Conservation (phyloP, 129 eudicot species). For the Chrysanthemum makinoi region DNA sequence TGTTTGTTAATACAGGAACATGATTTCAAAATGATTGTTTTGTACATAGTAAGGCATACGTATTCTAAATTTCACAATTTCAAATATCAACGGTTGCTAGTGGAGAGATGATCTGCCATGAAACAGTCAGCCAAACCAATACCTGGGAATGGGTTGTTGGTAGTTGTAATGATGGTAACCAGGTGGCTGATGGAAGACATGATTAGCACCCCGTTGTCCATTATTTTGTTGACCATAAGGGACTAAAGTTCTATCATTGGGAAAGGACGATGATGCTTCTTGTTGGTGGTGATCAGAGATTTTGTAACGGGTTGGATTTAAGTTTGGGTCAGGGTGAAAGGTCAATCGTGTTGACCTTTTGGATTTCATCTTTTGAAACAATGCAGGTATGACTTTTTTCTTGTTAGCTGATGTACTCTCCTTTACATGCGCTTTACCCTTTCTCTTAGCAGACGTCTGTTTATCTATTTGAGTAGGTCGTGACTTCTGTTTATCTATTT, state of each 20-base stretch:
- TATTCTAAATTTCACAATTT: not conserved
- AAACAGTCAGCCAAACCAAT: slow-evolving; percentile 6
- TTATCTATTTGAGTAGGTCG: slow-evolving; percentile 11
- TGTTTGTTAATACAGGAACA: not conserved
- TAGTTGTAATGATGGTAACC: slow-evolving; percentile 15
- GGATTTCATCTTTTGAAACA: not conserved
- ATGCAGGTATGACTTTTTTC: slow-evolving; percentile 9
- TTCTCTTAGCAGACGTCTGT: slow-evolving; percentile 12
- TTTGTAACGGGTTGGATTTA: not conserved
- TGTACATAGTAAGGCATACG: not conserved
- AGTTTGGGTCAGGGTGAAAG: not conserved
- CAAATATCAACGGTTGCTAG: not conserved
- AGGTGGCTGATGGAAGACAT: slow-evolving; percentile 17
- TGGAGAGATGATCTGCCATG: not conserved
- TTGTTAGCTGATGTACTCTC: slow-evolving; percentile 1
- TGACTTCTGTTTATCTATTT: slow-evolving; percentile 21
- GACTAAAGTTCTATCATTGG: not conserved
- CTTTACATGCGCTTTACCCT: not conserved
- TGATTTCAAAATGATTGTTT: not conserved
- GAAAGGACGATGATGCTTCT: slow-evolving; percentile 16
- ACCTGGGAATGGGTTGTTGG: slow-evolving; percentile 14
- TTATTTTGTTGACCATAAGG: slow-evolving; percentile 2
- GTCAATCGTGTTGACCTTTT: slow-evolving; percentile 3
- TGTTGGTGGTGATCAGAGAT: slow-evolving; percentile 22
- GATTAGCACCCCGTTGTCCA: not conserved